Conservation (phyloP, 2,329 filamentous ascomycete species). For the Botrytis hyacinthi region DNA sequence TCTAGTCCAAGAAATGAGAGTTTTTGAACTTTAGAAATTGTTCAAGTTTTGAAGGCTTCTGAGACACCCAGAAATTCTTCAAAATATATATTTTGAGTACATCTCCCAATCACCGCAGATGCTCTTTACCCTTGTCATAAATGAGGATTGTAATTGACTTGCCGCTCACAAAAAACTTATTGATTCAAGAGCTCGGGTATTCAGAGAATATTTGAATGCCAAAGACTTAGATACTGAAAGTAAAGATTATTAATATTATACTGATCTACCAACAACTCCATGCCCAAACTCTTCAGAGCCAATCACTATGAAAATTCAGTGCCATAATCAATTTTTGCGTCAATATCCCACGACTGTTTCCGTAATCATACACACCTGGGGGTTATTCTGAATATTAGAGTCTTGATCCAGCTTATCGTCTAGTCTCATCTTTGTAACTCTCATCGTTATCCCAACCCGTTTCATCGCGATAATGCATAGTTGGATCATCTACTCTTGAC, state of each 20-base stretch:
- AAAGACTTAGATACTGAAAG: background rate
- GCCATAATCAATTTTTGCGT: background rate
- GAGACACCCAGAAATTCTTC: no score
- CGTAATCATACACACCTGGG: background rate
- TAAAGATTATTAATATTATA: background rate
- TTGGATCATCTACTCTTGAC: background rate
- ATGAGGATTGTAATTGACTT: background rate
- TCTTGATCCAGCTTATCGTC: background rate
- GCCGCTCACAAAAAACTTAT: background rate
- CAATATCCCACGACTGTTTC: background rate
- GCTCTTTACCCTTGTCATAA: background rate
- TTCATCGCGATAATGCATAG: constrained; percentile 21
- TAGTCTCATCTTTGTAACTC: background rate
- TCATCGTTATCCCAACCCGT: constrained; percentile 10
- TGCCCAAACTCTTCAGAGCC: background rate
- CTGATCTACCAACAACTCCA: background rate
- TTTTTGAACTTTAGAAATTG: background rate
- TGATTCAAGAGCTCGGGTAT: background rate
- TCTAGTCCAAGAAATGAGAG: background rate
- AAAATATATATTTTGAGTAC: no score
- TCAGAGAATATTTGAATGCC: background rate
- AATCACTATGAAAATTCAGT: background rate
- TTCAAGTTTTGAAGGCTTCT: background rate
- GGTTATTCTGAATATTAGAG: background rate
- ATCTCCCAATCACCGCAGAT: background rate